These are phyloP conservation scores for Trametes coccinea DNA, from an alignment of 768 basidiomycete species.

Conservation along the genomic window DNA sequence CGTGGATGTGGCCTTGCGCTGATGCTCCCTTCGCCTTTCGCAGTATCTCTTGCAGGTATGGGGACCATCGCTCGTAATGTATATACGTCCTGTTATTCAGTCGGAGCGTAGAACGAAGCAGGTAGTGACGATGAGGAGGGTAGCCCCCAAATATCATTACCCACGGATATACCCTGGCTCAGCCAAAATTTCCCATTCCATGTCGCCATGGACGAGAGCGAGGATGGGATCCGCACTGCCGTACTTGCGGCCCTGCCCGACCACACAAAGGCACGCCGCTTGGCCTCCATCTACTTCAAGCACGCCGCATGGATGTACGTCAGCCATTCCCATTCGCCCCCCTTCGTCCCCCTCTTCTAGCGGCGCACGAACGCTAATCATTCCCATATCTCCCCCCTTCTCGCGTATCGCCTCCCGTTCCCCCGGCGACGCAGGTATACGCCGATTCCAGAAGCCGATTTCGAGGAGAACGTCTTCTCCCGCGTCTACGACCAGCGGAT, in stretches of 20 bases:
- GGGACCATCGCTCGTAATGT: not conserved
- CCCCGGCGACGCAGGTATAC: constrained; percentile 49
- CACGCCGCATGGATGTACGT: constrained; percentile 74
- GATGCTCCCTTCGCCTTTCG: not conserved
- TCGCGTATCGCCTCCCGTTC: not conserved
- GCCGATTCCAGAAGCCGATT: constrained; percentile 62
- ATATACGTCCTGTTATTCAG: constrained; percentile 7
- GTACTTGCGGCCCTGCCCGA: constrained; percentile 51
- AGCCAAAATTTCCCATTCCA: constrained; percentile 62
- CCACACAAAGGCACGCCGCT: constrained; percentile 31
- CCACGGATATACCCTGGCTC: constrained; percentile 59
- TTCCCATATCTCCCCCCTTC: no score
- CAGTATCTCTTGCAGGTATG: constrained; percentile 69
- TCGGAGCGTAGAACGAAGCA: constrained; percentile 52
- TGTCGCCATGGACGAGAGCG: constrained; percentile 40
- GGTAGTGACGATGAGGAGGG: constrained; percentile 54
- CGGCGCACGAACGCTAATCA: constrained; percentile 9
- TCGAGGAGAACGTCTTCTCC: constrained; percentile 50
- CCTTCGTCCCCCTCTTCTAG: not conserved
- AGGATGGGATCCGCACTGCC: constrained; percentile 44
- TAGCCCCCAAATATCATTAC: constrained; percentile 42
- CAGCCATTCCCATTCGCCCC: not conserved
- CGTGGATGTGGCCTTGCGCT: constrained; percentile 15
- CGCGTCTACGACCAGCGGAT: constrained; percentile 49
- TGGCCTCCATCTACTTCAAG: constrained; percentile 58